Percentiles rank a stretch among this genome's conserved stretches.
Evolutionary conservation across 441 rosid species (phyloP).

Genomic region (Erysimum cheiri): DNA sequence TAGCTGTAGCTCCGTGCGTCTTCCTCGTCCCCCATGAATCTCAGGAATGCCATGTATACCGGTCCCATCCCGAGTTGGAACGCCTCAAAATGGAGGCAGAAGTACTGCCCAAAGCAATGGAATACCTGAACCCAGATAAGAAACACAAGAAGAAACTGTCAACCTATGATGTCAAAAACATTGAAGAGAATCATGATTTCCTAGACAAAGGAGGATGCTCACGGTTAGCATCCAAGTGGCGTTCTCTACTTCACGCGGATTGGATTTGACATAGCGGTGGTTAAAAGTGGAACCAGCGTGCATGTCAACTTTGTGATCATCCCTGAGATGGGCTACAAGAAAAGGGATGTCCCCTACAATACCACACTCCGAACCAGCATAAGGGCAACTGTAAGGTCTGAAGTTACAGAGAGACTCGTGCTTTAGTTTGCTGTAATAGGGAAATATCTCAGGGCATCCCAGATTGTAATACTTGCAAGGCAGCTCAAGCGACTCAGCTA

Average conservation of each 20-base stretch:
- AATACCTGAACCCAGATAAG: slow-evolving; percentile 60
- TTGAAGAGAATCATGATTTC: not conserved
- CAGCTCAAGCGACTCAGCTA: slow-evolving; percentile 87
- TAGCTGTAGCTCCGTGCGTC: slow-evolving; percentile 87
- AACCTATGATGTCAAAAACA: not conserved
- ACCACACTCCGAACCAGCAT: slow-evolving; percentile 89
- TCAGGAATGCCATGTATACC: slow-evolving; percentile 94
- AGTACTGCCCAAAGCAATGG: slow-evolving; percentile 92
- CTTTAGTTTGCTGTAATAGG: slow-evolving; percentile 88
- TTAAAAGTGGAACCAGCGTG: slow-evolving; percentile 86
- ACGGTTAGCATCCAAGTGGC: slow-evolving; percentile 85
- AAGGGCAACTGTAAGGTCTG: slow-evolving; percentile 91
- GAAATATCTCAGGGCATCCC: slow-evolving; percentile 90
- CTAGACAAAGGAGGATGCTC: slow-evolving; percentile 22
- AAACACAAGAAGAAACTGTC: not conserved
- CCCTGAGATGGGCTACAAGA: slow-evolving; percentile 81
- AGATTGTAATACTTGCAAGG: slow-evolving; percentile 84
- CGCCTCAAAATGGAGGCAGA: slow-evolving; percentile 95
- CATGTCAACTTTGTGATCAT: slow-evolving; percentile 93
- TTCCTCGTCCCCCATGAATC: slow-evolving; percentile 94
- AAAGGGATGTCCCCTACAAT: slow-evolving; percentile 76
- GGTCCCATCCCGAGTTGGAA: slow-evolving; percentile 96
- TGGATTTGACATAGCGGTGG: slow-evolving; percentile 88
- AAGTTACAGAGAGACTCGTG: slow-evolving; percentile 82
- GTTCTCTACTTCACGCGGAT: slow-evolving; percentile 91